Conservation (phyloP, 768 basidiomycete genomes). For the Boletus barrowsii region DNA sequence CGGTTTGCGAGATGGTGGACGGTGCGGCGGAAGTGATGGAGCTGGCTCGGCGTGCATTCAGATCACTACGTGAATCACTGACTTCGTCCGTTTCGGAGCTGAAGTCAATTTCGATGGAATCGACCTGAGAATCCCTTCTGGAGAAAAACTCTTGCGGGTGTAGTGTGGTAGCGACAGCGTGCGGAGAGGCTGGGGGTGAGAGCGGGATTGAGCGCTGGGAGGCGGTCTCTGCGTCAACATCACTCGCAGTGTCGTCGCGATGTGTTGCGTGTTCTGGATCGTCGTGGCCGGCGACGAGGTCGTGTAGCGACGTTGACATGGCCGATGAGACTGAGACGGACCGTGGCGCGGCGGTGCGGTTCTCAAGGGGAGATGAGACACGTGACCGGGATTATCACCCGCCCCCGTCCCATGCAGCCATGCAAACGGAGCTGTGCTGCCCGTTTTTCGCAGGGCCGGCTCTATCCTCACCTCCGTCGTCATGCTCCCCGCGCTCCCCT, state of each 20-base stretch:
- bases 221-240: slow-evolving; percentile 70
- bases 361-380: neutral
- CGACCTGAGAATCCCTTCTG: slow-evolving; percentile 43
- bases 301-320: slow-evolving; percentile 12
- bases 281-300: slow-evolving; percentile 2
- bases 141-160: slow-evolving; percentile 30
- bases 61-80: slow-evolving; percentile 45
- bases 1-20: slow-evolving; percentile 36
- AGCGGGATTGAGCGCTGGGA: slow-evolving; percentile 77
- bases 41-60: slow-evolving; percentile 37
- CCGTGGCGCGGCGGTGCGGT: no score
- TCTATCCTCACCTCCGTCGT: neutral
- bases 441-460: neutral
- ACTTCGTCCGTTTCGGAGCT: slow-evolving; percentile 53
- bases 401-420: no score
- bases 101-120: slow-evolving; percentile 52
- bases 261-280: slow-evolving; percentile 6
- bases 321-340: neutral
- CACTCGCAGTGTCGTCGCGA: slow-evolving; percentile 38
- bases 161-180: slow-evolving; percentile 26
- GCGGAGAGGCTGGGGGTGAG: slow-evolving; percentile 55
- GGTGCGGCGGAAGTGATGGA: slow-evolving; percentile 52
- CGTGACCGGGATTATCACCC: slow-evolving; percentile 12
- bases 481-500: slow-evolving; percentile 15
- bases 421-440: neutral